Conservation (phyloP, 306 rosid genomes). For the Neltuma alba region DNA sequence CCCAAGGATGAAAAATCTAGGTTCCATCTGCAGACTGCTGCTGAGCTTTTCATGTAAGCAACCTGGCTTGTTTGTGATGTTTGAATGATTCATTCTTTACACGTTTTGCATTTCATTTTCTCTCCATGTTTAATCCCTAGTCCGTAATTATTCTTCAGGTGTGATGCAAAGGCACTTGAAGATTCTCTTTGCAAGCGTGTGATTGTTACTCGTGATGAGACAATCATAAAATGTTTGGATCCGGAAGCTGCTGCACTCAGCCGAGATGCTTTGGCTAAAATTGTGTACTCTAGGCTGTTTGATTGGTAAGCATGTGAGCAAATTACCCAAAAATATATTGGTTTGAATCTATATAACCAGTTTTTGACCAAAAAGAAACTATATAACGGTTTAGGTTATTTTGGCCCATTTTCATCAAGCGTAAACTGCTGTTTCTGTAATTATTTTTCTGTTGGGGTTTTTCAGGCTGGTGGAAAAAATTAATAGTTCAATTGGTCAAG, state of each 20-base stretch:
- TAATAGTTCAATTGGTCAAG: constrained; percentile 94
- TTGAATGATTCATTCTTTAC: constrained; percentile 26
- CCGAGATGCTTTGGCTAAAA: constrained; percentile 97
- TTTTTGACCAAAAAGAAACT: neutral
- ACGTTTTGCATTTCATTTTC: constrained; percentile 35
- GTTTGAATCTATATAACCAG: constrained; percentile 23
- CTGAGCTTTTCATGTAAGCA: constrained; percentile 88
- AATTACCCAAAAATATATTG: constrained; percentile 28
- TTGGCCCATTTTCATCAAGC: constrained; percentile 31
- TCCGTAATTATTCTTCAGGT: constrained; percentile 59
- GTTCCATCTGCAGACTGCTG: constrained; percentile 83
- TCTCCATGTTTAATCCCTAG: constrained; percentile 34
- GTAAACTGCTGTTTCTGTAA: constrained; percentile 4
- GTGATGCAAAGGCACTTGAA: constrained; percentile 93
- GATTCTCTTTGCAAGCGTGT: constrained; percentile 99
- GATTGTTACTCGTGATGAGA: constrained; percentile 96
- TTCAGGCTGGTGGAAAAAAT: constrained; percentile 96
- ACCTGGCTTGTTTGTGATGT: constrained; percentile 34
- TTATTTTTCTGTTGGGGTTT: constrained; percentile 40
- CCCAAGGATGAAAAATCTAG: constrained; percentile 92
- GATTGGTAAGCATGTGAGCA: constrained; percentile 73
- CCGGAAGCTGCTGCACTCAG: constrained; percentile 90
- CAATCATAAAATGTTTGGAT: constrained; percentile 90
- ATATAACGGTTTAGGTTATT: constrained; percentile 20
- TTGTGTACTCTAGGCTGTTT: constrained; percentile 89